Evolutionary conservation across 352 stramenopile species (phyloP).

Genomic region (Thraustochytrium striatum): DNA sequence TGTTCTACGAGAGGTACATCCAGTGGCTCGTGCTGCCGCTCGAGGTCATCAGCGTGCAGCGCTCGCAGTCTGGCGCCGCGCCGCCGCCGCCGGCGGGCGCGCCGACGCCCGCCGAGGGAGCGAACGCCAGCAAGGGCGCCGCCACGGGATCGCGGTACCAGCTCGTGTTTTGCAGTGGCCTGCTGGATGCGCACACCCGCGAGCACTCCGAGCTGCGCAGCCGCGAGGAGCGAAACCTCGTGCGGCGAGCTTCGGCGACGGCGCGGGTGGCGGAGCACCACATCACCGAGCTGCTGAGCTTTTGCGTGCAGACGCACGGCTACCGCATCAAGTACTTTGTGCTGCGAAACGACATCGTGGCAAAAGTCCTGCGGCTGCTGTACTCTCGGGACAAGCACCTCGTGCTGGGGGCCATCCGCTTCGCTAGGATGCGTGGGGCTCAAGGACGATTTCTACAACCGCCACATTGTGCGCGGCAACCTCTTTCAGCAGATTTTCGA

Average conservation of each 20-base stretch:
- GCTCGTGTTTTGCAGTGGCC: slow-evolving; percentile 26
- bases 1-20: slow-evolving; percentile 76
- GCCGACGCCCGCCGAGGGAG: no score
- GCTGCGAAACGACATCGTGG: slow-evolving; percentile 65
- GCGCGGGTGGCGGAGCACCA: slow-evolving; percentile 56
- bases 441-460: slow-evolving; percentile 79
- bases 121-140: no score
- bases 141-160: slow-evolving; percentile 13
- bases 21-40: slow-evolving; percentile 70
- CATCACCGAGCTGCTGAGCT: slow-evolving; percentile 68
- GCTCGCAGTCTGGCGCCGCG: neutral
- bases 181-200: slow-evolving; percentile 31
- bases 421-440: slow-evolving; percentile 72
- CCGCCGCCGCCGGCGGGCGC: neutral
- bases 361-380: slow-evolving; percentile 63
- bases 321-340: slow-evolving; percentile 78
- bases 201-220: neutral
- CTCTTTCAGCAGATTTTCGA: slow-evolving; percentile 70
- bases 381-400: slow-evolving; percentile 56
- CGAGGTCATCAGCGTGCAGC: slow-evolving; percentile 54
- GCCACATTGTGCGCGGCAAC: slow-evolving; percentile 74
- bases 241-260: slow-evolving; percentile 39
- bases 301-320: slow-evolving; percentile 70
- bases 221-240: neutral
- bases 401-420: slow-evolving; percentile 53